Base-by-base conservation (phyloP, 2,329 filamentous ascomycete genomes). In the Dothideomycetes sp. region DNA sequence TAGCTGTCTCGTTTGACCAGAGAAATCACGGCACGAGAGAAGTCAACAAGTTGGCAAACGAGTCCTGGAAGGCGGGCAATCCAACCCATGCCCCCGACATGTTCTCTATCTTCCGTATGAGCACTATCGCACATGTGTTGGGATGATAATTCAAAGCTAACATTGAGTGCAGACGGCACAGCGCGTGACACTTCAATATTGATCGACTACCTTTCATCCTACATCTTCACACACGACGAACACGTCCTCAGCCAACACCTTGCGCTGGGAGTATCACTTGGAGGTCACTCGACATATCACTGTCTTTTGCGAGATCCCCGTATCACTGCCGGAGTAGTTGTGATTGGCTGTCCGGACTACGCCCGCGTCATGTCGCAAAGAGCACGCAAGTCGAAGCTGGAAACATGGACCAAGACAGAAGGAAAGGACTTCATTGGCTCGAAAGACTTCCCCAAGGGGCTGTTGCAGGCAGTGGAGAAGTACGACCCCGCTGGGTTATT, bases 291-390 rank as follows among this genome's bases (percentile, higher is more conserved):
- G 10, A 79, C 81, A 2, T 96, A 89, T 87, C 82, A 93, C 55
- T 72, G 78, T 19, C 62, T 94, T 43, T 73, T 95, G 34, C 73
- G 77, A 29, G 88, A 96, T 44, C 75, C 79, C 14, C 73, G 87
- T 47, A 73, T 96, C 40, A 79, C 72, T n/a, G 79, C 83, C 0
- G 87, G 75, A 1, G 77, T 94, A 5, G 70, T 84, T 3, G 72
- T 94, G 17, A 84, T 96, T 38, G 91, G 89, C 1, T 94, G 87
- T 59, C 86, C 88, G 1, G 89, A 98, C 60, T 94, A 84, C 52
- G 75, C 79, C 47, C 69, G 83, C 58, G 66, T 96, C 12, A 82
- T 96, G 77, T 70, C 68, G 7, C 79, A 89, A 51, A 84, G 91
- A 9, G 89, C 89, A 1, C 68, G 74, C 4, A 66, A 79, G 29